These are phyloP conservation scores for Sporothrix brasiliensis DNA, from an alignment of 2,329 filamentous ascomycete genomes.

Conservation along the genomic window DNA sequence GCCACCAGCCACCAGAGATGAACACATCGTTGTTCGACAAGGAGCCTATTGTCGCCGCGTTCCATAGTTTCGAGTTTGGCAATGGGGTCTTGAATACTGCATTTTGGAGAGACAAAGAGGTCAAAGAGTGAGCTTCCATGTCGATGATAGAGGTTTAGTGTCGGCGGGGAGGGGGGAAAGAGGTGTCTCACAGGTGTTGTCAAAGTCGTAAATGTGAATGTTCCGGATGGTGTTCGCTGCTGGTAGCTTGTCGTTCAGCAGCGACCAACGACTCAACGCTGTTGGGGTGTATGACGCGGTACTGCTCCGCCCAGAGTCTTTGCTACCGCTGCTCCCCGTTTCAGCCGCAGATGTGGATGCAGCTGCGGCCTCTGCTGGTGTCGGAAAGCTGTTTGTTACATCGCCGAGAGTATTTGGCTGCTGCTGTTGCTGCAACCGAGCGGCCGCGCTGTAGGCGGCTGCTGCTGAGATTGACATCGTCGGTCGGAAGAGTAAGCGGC, in stretches of 20 bases:
- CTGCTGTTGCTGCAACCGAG: conserved; percentile 20
- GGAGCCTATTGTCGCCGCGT: conserved; percentile 72
- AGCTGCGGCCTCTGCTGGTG: background rate
- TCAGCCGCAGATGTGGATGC: background rate
- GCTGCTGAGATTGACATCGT: conserved; percentile 33
- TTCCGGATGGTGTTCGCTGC: conserved; percentile 70
- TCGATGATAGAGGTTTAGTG: background rate
- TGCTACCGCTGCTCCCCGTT: background rate
- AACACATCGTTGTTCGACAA: conserved; percentile 77
- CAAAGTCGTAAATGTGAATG: conserved; percentile 96
- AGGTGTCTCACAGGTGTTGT: conserved; percentile 77
- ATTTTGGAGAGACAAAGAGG: background rate
- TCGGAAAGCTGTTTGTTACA: conserved; percentile 1
- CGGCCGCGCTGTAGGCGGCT: conserved; percentile 27
- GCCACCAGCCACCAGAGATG: conserved; percentile 92
- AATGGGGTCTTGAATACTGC: conserved; percentile 87
- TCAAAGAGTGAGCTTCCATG: background rate
- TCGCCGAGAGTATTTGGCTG: background rate
- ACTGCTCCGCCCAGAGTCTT: background rate
- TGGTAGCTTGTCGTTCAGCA: conserved; percentile 65
- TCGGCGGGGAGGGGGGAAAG: background rate
- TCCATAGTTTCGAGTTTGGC: conserved; percentile 88
- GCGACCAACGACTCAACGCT: conserved; percentile 80
- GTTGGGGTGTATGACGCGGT: conserved; percentile 61
- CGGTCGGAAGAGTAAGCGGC: background rate